Base-by-base conservation (phyloP, 495 filamentous ascomycete species). In the Daldinia decipiens region DNA sequence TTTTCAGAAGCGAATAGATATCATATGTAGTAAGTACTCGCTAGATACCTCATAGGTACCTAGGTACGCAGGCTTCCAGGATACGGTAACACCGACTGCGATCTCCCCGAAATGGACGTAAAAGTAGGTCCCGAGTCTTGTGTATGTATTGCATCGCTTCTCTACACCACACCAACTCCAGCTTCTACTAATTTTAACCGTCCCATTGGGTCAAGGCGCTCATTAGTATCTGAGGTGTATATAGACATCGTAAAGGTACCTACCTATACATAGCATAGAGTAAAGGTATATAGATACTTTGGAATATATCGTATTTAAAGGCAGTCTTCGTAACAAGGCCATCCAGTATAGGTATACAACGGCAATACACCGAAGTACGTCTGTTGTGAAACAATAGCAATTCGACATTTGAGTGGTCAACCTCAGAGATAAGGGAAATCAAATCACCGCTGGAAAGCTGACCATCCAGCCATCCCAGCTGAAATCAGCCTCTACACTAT, bases 51-150 rank as follows among this genome's bases (percentile, higher is more conserved):
- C n/a, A 4, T 7, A 59, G 32, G 12, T 69, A 69, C n/a, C 1
- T 7, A 59, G 32, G 12, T 69, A 69, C 66, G 0, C 11, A 24
- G 59, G 31, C 8, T 7, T 40, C 21, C 9, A 21, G 40, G n/a
- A 52, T 36, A 17, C 52, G 59, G 62, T 67, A 62, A 61, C 43
- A 52, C 68, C 68, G 68, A 62, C 40, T 50, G 5, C 32, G 3
- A 67, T 66, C 59, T 51, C 27, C 68, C 68, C 39, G 38, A 67
- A 71, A 26, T 38, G 68, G 62, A 59, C 43, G 58, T 59, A 24
- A 52, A 32, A 19, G n/a, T n/a, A n/a, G n/a, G n/a, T n/a, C n/a
- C n/a, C n/a, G n/a, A 21, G 38, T 51, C 62, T 51, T 70, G 27
- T n/a, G n/a, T n/a, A n/a, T n/a, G n/a, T 50, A 50, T 43, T 40